Conservation (phyloP, 495 filamentous ascomycete species). For the Hypoxylon crocopeplum region DNA sequence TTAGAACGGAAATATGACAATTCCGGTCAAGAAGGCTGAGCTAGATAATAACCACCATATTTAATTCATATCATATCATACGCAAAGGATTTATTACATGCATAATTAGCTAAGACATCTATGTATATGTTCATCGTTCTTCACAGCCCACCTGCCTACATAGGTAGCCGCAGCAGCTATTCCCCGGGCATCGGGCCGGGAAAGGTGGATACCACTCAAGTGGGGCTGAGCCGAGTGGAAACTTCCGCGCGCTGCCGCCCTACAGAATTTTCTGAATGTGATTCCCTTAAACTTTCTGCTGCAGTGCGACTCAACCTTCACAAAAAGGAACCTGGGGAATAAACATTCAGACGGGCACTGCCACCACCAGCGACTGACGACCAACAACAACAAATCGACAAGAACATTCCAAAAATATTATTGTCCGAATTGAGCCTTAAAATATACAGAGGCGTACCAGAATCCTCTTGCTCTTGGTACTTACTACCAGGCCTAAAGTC, state of each 20-base stretch:
- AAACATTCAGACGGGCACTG: conserved; percentile 8
- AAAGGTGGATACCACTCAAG: neutral
- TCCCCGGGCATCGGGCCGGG: neutral
- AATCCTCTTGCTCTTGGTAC: no score
- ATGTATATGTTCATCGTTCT: no score
- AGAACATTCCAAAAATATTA: no score
- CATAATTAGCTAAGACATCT: no score
- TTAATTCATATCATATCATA: no score
- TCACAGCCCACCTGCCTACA: neutral
- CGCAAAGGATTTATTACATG: no score
- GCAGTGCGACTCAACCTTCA: conserved; percentile 16
- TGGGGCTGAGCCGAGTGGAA: conserved; percentile 13
- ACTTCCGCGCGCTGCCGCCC: neutral
- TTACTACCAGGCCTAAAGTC: no score
- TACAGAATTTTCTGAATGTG: conserved; percentile 15
- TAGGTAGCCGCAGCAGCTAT: neutral
- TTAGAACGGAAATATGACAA: no score
- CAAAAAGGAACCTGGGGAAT: neutral
- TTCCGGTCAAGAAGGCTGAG: no score
- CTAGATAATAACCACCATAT: no score
- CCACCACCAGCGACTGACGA: conserved; percentile 8
- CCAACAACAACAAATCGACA: neutral
- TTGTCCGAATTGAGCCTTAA: no score
- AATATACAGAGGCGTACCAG: no score
- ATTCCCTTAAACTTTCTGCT: conserved; percentile 10